Percentiles rank a stretch among this genome's conserved stretches.
Conservation (phyloP, 2,329 filamentous ascomycete genomes). For the Aureobasidium sp. region DNA sequence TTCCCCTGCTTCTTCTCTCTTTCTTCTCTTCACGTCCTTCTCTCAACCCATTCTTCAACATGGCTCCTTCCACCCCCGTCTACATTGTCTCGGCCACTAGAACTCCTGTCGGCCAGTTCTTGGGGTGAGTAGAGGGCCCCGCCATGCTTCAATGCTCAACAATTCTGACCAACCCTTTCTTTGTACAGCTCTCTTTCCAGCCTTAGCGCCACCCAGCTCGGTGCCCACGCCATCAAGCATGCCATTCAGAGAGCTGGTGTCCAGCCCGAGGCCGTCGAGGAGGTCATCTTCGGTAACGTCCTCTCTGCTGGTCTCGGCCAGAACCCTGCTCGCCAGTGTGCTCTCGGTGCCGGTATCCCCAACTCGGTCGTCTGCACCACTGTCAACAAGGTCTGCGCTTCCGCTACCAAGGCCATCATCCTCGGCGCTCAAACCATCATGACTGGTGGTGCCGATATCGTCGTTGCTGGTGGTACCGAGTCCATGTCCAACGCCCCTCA, state of each 20-base stretch:
- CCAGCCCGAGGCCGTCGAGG: conserved; percentile 83
- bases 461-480: conserved; percentile 91
- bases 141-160: not conserved
- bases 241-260: conserved; percentile 82
- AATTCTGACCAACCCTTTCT: conserved; percentile 16
- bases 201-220: conserved; percentile 77
- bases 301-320: conserved; percentile 92
- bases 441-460: conserved; percentile 83
- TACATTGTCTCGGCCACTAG: conserved; percentile 91
- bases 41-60: conserved; percentile 28
- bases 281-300: conserved; percentile 98
- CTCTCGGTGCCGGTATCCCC: conserved; percentile 76
- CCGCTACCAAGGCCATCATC: conserved; percentile 86
- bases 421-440: conserved; percentile 96
- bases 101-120: conserved; percentile 89
- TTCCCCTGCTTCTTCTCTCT: not conserved
- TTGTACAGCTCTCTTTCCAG: conserved; percentile 70
- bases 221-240: conserved; percentile 83
- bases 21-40: not conserved
- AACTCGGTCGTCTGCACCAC: conserved; percentile 78
- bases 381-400: conserved; percentile 99
- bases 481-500: conserved; percentile 98
- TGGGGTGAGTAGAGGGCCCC: conserved; percentile 56
- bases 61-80: conserved; percentile 76
- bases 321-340: conserved; percentile 91